Evolutionary conservation across 768 basidiomycete genomes (phyloP).

Genomic region (Serendipita sp.): DNA sequence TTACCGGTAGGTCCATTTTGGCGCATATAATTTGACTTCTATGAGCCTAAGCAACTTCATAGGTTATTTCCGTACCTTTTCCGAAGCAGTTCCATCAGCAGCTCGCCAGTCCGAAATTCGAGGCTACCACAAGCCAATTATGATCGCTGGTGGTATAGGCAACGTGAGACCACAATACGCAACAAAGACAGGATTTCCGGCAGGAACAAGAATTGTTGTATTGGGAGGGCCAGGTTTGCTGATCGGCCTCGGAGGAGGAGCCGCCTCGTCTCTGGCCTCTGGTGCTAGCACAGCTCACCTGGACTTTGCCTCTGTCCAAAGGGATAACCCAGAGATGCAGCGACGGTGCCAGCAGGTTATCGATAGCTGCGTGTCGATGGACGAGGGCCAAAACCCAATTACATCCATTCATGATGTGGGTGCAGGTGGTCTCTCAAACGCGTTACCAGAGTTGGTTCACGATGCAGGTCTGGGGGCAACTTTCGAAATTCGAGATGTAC

Average conservation of each 20-base stretch:
- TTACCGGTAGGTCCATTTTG: conserved; percentile 36
- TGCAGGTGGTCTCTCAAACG: conserved; percentile 92
- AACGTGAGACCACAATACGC: conserved; percentile 79
- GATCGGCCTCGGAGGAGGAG: conserved; percentile 93
- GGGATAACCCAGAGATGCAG: conserved; percentile 98
- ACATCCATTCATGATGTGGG: conserved; percentile 97
- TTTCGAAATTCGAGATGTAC: conserved; percentile 88
- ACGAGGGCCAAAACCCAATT: conserved; percentile 50
- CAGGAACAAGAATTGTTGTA: conserved; percentile 79
- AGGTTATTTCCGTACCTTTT: conserved; percentile 82
- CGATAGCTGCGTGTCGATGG: conserved; percentile 62
- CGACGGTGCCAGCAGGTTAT: conserved; percentile 95
- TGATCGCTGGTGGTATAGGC: conserved; percentile 96
- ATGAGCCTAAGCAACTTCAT: not conserved
- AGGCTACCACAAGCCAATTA: conserved; percentile 98
- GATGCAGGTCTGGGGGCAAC: conserved; percentile 81
- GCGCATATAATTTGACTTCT: not conserved
- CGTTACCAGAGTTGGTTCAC: conserved; percentile 91
- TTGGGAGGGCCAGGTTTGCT: conserved; percentile 92
- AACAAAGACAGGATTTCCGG: conserved; percentile 55
- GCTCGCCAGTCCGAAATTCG: conserved; percentile 43
- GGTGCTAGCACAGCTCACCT: conserved; percentile 83
- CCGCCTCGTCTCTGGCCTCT: conserved; percentile 84
- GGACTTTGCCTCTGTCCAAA: conserved; percentile 94
- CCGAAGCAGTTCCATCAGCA: conserved; percentile 50